Evolutionary conservation across 2,329 filamentous ascomycete genomes (phyloP).

Genomic region (Claviceps fusiformis): DNA sequence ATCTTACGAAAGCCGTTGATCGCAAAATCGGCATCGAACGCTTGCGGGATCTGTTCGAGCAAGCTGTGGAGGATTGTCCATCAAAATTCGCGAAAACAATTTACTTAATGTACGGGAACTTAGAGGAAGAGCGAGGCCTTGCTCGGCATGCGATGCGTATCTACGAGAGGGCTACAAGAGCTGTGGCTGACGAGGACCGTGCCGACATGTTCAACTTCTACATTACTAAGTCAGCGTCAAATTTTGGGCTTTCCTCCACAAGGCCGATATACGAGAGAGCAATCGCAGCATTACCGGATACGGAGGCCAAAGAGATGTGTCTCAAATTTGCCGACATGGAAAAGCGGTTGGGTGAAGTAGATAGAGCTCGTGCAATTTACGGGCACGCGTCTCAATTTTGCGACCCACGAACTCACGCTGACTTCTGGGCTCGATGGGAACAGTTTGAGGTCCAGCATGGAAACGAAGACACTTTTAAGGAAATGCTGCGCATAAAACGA

Average conservation of each 20-base stretch:
- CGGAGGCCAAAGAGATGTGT: constrained; percentile 93
- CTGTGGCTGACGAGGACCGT: constrained; percentile 86
- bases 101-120: constrained; percentile 95
- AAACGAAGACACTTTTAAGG: constrained; percentile 98
- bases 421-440: constrained; percentile 96
- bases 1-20: constrained; percentile 92
- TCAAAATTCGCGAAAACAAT: constrained; percentile 92
- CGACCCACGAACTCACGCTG: constrained; percentile 78
- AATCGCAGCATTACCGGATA: constrained; percentile 83
- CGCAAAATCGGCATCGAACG: constrained; percentile 92
- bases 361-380: constrained; percentile 88
- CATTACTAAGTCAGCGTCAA: constrained; percentile 95
- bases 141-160: constrained; percentile 97
- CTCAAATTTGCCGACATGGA: constrained; percentile 98
- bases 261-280: constrained; percentile 92
- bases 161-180: constrained; percentile 90
- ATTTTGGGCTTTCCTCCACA: constrained; percentile 92
- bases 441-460: constrained; percentile 94
- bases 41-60: constrained; percentile 88
- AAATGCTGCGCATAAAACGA: constrained; percentile 95
- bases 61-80: constrained; percentile 87
- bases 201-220: constrained; percentile 99
- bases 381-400: constrained; percentile 95
- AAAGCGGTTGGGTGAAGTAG: constrained; percentile 79
- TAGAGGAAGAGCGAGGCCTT: constrained; percentile 90